Evolutionary conservation across 352 stramenopile genomes (phyloP), one percentile per base, ranked within the genome.

Genomic region (Phytophthora pini): DNA sequence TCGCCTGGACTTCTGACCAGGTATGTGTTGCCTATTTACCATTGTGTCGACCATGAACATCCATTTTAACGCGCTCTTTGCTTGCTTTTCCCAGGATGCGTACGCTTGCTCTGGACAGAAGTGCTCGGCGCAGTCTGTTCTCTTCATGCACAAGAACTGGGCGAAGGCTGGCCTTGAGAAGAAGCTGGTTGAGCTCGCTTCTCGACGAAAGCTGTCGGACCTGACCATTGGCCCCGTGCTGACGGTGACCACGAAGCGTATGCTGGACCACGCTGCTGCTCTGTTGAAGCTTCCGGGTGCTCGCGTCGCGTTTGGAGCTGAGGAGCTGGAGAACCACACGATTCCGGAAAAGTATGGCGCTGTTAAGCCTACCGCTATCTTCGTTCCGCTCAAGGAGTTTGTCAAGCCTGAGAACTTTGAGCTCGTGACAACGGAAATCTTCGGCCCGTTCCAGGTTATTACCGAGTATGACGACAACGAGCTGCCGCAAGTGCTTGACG

Each of bases 131-230:
- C 94, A 99, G 78, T 99, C 95, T 46, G 98, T 99, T 58, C 79
- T 99, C 29, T 99, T 99, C 80, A 93, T 98, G 75, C 97, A 99
- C 82, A 95, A 98, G 69, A 99, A 99, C 81, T 99, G 97, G 96
- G 57, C 68, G 47, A 67, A 90, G 7, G 84, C 87, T 47, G 97
- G 95, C 47, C 72, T 99, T 45, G 79, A 99, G 49, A 91, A 97
- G 38, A 98, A 98, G 70, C 84, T 99, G 15, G 86, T 83, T 46
- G 76, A 81, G 32, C 87, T 98, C 50, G 97, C 98, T 27, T 74
- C 84, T 5, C 87, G 86, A 32, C 83, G 98, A 60, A 97, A 87
- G 59, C 76, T 99, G 11, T 86, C 93, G 39, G 95, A 99, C 73
- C 74, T 99, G 26, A 98, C 97, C n/a, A 78, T 99, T 52, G 97